Evolutionary conservation across 1,284 basidiomycete species (phyloP).

Genomic region (Cryptococcus sp.): DNA sequence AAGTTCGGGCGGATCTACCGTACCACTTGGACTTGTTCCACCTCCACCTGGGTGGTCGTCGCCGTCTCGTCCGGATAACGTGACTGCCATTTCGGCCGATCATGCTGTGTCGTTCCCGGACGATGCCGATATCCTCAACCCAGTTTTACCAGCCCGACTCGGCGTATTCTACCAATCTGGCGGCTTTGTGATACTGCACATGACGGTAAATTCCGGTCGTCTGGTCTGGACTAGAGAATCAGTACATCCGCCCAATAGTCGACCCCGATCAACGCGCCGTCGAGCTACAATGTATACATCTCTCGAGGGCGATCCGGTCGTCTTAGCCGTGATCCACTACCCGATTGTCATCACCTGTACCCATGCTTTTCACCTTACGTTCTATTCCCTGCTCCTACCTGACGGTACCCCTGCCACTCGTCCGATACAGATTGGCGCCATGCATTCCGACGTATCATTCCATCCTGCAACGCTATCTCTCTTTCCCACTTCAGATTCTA

Average conservation of each 20-base stretch:
- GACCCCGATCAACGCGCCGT: conserved; percentile 19
- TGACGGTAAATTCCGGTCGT: conserved; percentile 6
- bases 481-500: conserved; percentile 4
- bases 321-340: conserved; percentile 34
- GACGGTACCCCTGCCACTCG: not conserved
- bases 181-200: conserved; percentile 38
- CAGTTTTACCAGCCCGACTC: conserved; percentile 29
- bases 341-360: conserved; percentile 41
- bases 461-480: conserved; percentile 44
- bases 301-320: conserved; percentile 30
- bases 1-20: conserved; percentile 1
- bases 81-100: conserved; percentile 43
- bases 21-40: conserved; percentile 41
- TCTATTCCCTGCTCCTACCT: conserved; percentile 24
- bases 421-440: conserved; percentile 25
- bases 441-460: conserved; percentile 44
- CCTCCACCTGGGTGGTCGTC: conserved; percentile 48
- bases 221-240: conserved; percentile 32
- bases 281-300: conserved; percentile 13
- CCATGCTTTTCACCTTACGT: conserved; percentile 32
- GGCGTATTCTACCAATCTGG: conserved; percentile 45
- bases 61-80: conserved; percentile 39
- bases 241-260: conserved; percentile 18
- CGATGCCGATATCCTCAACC: conserved; percentile 1
- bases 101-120: conserved; percentile 22